A percentile compares a stretch with the other conserved stretches of the same genome.
Conservation (phyloP, 2,329 filamentous ascomycete species). For the Shiraia sp. region DNA sequence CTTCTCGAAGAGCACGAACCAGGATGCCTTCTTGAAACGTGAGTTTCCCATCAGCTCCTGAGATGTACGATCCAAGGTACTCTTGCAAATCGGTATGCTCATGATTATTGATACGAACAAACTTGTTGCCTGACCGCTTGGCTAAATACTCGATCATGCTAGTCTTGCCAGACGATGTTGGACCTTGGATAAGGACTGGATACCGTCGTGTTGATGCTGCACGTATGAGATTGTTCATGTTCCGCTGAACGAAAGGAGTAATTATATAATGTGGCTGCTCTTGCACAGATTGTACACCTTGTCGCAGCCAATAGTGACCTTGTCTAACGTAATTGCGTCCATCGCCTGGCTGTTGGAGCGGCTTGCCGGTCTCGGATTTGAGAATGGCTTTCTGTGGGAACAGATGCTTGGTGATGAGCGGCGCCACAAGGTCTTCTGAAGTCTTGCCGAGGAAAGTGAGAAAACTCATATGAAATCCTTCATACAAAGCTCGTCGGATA, state of each 20-base stretch:
- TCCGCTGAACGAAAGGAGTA: slow-evolving; percentile 91
- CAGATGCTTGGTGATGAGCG: slow-evolving; percentile 79
- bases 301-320: slow-evolving; percentile 87
- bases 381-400: slow-evolving; percentile 71
- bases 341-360: slow-evolving; percentile 76
- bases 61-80: slow-evolving; percentile 93
- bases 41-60: slow-evolving; percentile 80
- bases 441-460: slow-evolving; percentile 82
- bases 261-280: slow-evolving; percentile 92
- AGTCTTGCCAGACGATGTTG: slow-evolving; percentile 96
- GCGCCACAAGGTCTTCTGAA: slow-evolving; percentile 78
- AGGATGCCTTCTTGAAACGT: slow-evolving; percentile 92
- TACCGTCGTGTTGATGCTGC: slow-evolving; percentile 91
- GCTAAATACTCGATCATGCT: slow-evolving; percentile 99
- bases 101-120: slow-evolving; percentile 98
- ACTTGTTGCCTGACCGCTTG: slow-evolving; percentile 95
- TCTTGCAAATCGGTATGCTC: slow-evolving; percentile 98
- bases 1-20: slow-evolving; percentile 87
- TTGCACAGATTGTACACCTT: slow-evolving; percentile 68
- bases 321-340: slow-evolving; percentile 80
- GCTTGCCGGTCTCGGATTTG: slow-evolving; percentile 74
- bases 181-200: slow-evolving; percentile 92
- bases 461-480: slow-evolving; percentile 98
- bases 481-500: slow-evolving; percentile 81
- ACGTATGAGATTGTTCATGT: slow-evolving; percentile 90